Evolutionary conservation across 2,329 filamentous ascomycete species (phyloP).

Genomic region (Ophiostoma populinum): DNA sequence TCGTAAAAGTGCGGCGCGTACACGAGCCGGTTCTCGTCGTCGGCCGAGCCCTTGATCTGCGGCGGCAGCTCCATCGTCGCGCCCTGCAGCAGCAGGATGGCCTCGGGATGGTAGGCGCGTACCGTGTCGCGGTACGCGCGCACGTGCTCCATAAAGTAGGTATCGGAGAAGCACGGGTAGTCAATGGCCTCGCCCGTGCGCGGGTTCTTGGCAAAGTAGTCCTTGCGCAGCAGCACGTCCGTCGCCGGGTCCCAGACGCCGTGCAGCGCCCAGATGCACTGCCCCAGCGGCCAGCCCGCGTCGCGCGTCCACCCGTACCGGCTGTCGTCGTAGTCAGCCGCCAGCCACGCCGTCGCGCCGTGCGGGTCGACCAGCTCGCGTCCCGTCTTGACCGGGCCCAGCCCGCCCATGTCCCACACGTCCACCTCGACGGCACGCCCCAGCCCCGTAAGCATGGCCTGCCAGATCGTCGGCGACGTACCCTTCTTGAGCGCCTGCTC

Average conservation of each 20-base stretch:
- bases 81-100: constrained; percentile 80
- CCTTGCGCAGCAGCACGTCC: constrained; percentile 61
- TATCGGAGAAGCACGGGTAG: constrained; percentile 76
- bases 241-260: constrained; percentile 78
- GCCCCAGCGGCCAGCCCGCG: constrained; percentile 75
- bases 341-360: constrained; percentile 71
- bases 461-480: constrained; percentile 85
- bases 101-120: constrained; percentile 56
- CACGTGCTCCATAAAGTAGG: constrained; percentile 79
- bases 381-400: constrained; percentile 84
- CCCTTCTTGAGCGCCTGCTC: constrained; percentile 88
- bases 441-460: constrained; percentile 80
- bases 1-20: constrained; percentile 96
- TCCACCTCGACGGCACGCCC: constrained; percentile 80
- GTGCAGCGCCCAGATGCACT: constrained; percentile 93
- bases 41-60: constrained; percentile 64
- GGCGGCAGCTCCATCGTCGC: constrained; percentile 87
- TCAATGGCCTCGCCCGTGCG: constrained; percentile 55
- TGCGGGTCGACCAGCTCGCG: constrained; percentile 71
- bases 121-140: constrained; percentile 60
- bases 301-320: constrained; percentile 84
- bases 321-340: constrained; percentile 65
- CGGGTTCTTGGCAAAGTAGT: constrained; percentile 76
- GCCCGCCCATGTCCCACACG: constrained; percentile 81
- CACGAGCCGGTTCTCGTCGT: constrained; percentile 79